Base-by-base conservation (phyloP, 352 stramenopile species). In the Thraustochytrium striatum region DNA sequence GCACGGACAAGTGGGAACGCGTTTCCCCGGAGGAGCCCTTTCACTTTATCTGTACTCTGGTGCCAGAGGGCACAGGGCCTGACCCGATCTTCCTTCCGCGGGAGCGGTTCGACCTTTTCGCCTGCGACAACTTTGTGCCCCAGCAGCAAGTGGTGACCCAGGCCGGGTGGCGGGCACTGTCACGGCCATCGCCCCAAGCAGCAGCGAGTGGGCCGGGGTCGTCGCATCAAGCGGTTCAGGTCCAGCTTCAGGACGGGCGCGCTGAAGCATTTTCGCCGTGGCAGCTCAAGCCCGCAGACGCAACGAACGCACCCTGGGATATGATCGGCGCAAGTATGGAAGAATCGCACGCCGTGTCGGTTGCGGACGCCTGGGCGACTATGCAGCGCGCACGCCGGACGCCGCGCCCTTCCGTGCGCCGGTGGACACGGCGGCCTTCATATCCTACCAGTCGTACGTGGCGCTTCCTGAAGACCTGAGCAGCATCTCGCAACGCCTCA, bases 181-280 rank as follows among this genome's bases (percentile, higher is more conserved):
- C 47, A 16, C 25, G 16, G 47, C 47, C 16, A 16, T 55, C 25
- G 47, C 16, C 16, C 47, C 47, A 55, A 21, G 16, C 47, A 16
- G 16, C 16, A 55, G 47, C 47, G 25, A 55, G 47, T 55, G 47
- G n/a, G n/a, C n/a, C n/a, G n/a, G n/a, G n/a, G n/a, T n/a, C n/a
- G n/a, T n/a, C n/a, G n/a, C n/a, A n/a, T n/a, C n/a, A n/a, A n/a
- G n/a, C n/a, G n/a, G n/a, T n/a, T n/a, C n/a, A n/a, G n/a, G n/a
- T n/a, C n/a, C n/a, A n/a, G n/a, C n/a, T n/a, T n/a, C n/a, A n/a
- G n/a, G n/a, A 7, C 52, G 8, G 35, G 3, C 32, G 39, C 61
- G n/a, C n/a, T 61, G 16, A 19, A 68, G 44, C 43, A 44, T 72
- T 44, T 43, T 61, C 65, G 21, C 65, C 65, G 3, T 75, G 65